phyloP scores from a whole-genome alignment of 176 grass and related monocot genomes.

The Alopecurus myosuroides region DNA sequence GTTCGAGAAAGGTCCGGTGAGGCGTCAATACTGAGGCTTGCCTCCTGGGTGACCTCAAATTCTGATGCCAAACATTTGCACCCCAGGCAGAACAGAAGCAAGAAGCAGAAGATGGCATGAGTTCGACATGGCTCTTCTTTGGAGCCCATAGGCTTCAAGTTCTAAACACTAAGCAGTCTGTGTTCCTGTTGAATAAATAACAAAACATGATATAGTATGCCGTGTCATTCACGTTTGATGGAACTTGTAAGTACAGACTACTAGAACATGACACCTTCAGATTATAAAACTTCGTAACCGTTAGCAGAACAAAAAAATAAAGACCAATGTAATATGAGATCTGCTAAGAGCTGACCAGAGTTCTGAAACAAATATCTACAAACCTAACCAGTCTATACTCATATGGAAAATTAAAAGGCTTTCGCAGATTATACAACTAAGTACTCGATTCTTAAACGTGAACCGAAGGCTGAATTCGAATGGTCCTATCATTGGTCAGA shows the following conservation, averaged over 20 bases:
- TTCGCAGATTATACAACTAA: not conserved
- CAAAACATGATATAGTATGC: not conserved
- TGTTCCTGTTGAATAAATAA: conserved; percentile 1
- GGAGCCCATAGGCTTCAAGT: conserved; percentile 1
- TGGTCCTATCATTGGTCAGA: not conserved
- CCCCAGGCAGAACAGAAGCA: not conserved
- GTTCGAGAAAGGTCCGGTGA: conserved; percentile 36
- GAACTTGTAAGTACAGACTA: not conserved
- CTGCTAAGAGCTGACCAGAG: not conserved
- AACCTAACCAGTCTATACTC: not conserved
- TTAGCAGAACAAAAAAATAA: not conserved
- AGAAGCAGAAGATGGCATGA: not conserved
- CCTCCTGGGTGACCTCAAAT: conserved; percentile 43
- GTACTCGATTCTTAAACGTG: not conserved
- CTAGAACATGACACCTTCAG: not conserved
- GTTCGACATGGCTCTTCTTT: not conserved
- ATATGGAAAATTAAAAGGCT: not conserved
- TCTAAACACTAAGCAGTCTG: not conserved
- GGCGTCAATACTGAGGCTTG: conserved; percentile 54
- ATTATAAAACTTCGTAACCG: not conserved
- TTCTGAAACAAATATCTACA: not conserved
- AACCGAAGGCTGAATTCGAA: not conserved
- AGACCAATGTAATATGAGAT: not conserved
- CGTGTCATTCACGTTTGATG: not conserved
- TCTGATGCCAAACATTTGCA: conserved; percentile 33